phyloP scores from a whole-genome alignment of 2,329 filamentous ascomycete genomes.

The Akanthomyces muscarius region DNA sequence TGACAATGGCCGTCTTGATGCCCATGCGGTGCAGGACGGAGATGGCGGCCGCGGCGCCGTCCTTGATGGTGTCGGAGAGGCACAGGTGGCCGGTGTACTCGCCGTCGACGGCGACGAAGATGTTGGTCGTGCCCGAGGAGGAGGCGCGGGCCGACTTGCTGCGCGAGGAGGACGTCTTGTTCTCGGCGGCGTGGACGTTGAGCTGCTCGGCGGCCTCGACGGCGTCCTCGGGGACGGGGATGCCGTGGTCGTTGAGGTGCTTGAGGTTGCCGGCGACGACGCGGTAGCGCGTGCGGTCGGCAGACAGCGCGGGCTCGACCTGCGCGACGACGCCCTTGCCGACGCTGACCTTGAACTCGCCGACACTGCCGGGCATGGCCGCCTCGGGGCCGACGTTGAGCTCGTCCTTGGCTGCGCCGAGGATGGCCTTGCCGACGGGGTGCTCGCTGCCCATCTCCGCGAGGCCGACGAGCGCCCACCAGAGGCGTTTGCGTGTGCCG shows the following conservation, averaged over 20 bases:
- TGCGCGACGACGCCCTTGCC: constrained; percentile 80
- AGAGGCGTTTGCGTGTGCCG: constrained; percentile 67
- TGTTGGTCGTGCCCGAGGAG: constrained; percentile 74
- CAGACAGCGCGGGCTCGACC: constrained; percentile 69
- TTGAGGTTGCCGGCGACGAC: constrained; percentile 80
- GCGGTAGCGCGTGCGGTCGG: constrained; percentile 67
- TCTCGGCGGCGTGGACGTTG: constrained; percentile 48
- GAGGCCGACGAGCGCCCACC: constrained; percentile 96
- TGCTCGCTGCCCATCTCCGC: constrained; percentile 95
- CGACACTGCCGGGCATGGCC: constrained; percentile 75
- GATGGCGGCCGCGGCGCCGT: constrained; percentile 75
- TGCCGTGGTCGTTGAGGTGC: constrained; percentile 68
- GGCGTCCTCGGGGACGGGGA: constrained; percentile 61
- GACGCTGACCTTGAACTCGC: constrained; percentile 77
- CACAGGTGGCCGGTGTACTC: constrained; percentile 77
- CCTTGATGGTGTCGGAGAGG: constrained; percentile 87
- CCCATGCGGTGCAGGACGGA: constrained; percentile 79
- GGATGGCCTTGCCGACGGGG: constrained; percentile 86
- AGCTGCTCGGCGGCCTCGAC: constrained; percentile 59
- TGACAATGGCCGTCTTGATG: constrained; percentile 86
- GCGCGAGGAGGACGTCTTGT: constrained; percentile 44
- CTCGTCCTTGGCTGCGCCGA: constrained; percentile 69
- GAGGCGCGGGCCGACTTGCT: constrained; percentile 20
- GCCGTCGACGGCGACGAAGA: constrained; percentile 84
- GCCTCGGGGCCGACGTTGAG: constrained; percentile 69